Evolutionary conservation across 2,329 filamentous ascomycete species (phyloP).

Genomic region (Domatiomyces globalis): DNA sequence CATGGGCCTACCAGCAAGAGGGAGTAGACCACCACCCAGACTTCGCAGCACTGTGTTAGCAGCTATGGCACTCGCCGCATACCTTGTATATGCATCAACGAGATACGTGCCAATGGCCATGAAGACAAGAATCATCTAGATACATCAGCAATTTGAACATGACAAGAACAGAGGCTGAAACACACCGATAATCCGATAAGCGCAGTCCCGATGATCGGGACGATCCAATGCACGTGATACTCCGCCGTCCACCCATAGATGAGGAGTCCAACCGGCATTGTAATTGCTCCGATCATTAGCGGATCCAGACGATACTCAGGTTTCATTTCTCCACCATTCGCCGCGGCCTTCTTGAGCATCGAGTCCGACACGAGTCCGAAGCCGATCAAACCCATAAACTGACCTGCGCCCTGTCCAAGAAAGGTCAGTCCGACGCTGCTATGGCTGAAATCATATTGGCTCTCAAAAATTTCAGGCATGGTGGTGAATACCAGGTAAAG

Average conservation of each 20-base stretch:
- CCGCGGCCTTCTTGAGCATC: slow-evolving; percentile 18
- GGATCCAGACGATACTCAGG: slow-evolving; percentile 40
- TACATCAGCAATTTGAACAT: not conserved
- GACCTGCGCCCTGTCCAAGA: slow-evolving; percentile 35
- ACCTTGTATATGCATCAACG: slow-evolving; percentile 39
- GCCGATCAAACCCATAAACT: slow-evolving; percentile 23
- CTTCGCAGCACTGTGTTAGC: slow-evolving; percentile 43
- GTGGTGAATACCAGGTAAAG: slow-evolving; percentile 44
- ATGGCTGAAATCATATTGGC: slow-evolving; percentile 34
- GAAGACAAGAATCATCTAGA: slow-evolving; percentile 39
- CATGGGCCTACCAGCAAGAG: slow-evolving; percentile 44
- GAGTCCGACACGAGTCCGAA: slow-evolving; percentile 25
- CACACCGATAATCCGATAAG: slow-evolving; percentile 37
- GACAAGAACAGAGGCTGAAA: not conserved
- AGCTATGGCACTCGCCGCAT: slow-evolving; percentile 38
- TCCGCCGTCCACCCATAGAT: slow-evolving; percentile 47
- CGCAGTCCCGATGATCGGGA: slow-evolving; percentile 45
- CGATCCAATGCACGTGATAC: slow-evolving; percentile 41
- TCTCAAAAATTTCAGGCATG: slow-evolving; percentile 37
- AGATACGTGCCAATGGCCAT: slow-evolving; percentile 37
- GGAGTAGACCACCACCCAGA: slow-evolving; percentile 44
- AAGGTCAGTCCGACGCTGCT: slow-evolving; percentile 35
- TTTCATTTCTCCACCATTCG: slow-evolving; percentile 25
- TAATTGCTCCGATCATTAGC: slow-evolving; percentile 40
- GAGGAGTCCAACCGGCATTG: slow-evolving; percentile 42